phyloP scores from a whole-genome alignment of 2,329 filamentous ascomycete genomes.

The Sordariomycetes sp. region DNA sequence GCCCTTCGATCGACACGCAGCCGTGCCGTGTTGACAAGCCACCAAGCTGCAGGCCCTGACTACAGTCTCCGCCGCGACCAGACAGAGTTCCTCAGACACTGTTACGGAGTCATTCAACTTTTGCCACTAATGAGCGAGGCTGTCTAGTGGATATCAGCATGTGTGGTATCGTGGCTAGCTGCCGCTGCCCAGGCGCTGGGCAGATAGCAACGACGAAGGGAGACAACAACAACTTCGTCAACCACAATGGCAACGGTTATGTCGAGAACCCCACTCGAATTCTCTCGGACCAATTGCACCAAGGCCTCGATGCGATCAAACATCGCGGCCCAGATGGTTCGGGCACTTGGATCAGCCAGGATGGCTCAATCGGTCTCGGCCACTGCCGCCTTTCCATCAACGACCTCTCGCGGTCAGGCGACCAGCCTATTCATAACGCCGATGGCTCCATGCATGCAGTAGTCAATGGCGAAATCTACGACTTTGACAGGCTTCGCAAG shows the following conservation, averaged over 20 bases:
- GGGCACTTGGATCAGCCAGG: conserved; percentile 16
- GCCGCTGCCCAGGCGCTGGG: no score
- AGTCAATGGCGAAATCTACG: conserved; percentile 54
- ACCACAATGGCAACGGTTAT: background rate
- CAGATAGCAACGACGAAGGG: no score
- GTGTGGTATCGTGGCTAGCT: no score
- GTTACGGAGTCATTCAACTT: no score
- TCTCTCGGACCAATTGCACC: background rate
- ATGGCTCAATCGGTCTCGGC: conserved; percentile 22
- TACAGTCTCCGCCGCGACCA: no score
- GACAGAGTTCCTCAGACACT: no score
- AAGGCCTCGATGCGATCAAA: conserved; percentile 12
- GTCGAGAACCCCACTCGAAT: no score
- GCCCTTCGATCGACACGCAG: no score
- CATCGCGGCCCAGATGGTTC: conserved; percentile 20
- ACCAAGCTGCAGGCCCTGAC: no score
- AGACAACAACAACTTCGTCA: background rate
- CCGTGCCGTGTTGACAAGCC: no score
- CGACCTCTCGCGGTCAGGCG: conserved; percentile 35
- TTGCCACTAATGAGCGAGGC: no score
- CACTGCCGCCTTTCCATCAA: conserved; percentile 44
- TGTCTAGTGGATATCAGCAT: no score
- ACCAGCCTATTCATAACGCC: conserved; percentile 33
- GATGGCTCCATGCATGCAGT: conserved; percentile 38
- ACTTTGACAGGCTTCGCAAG: conserved; percentile 33